Evolutionary conservation across 2,329 filamentous ascomycete species (phyloP), one percentile per base, ranked within the genome.

Genomic region (Neofusicoccum laricinum): DNA sequence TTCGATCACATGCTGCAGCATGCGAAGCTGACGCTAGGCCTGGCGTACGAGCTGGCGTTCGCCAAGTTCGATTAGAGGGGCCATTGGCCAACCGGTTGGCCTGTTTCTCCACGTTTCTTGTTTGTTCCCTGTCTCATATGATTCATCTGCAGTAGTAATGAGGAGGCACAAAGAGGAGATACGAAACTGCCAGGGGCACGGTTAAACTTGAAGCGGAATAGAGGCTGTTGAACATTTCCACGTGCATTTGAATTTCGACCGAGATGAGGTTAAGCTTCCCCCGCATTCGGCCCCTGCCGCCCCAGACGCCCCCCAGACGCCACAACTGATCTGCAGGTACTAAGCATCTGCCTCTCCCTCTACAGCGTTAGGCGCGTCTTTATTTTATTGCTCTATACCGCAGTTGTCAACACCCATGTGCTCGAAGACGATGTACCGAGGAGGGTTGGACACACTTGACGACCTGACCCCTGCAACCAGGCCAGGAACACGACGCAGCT

Each of bases 1-100:
- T 96, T 96, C 74, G 88, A 93, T 74, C 93, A 97, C 76, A 96
- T 97, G 92, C 83, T 95, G 38, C 89, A 97, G 80, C 93, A 97
- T 77, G 92, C 91, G 21, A 89, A 88, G 75, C 85, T 97, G 84
- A 95, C 92, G 1, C 81, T 96, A 36, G 91, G 89, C 4, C 84
- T 96, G 69, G 91, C 89, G 4, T 94, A 93, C 71, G 93, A 97
- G 80, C 84, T 96, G 66, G 92, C 88, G 10, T 91, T 91, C 79
- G 87, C 91, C 19, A 82, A 90, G 66, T 91, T 93, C 69, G 79
- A 84, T 64, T 80, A 77, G 32, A 38, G 4, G 10, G 32, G 25
- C 15, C 21, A 45, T 58, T 43, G 25, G 15, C 38, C 25, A 34
- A 36, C 5, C n/a, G 2, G 3, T 14, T 30, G 30, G 55, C 41